Base-by-base conservation (phyloP, 805 yeast genomes). In the Vanderwaltozyma verrucispora region DNA sequence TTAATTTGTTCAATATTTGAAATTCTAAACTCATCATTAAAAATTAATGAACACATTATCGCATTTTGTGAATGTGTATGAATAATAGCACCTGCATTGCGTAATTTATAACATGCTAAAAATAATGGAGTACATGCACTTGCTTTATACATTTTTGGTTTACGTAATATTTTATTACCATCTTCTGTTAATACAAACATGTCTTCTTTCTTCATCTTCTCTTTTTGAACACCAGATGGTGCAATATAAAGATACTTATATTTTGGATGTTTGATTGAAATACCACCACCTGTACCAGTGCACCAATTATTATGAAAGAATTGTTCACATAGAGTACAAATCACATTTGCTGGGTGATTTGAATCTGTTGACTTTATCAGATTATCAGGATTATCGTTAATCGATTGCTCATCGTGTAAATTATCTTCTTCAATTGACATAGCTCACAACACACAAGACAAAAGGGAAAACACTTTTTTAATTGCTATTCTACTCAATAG, bases 221-320 rank as follows among this genome's bases (percentile, higher is more conserved):
- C 97, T 63, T 88, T 88, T 56, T 88, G 96, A 8, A 88, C 94
- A 1, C 96, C 96, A n/a, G 94, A 82, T 4, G 97, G 96, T 0
- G 96, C 94, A 29, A 88, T 70, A 56, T 71, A 88, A 14, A 84
- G 74, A 16, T 64, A 50, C 42, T 75, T 68, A 1, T 68, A 71
- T 2, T 71, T 68, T 9, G 44, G 43, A 31, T 50, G 52, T 41
- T 52, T 59, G 35, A 88, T 80, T 24, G 94, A 81, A 49, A 89
- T 80, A 3, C 96, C 96, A 24, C 96, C 97, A 3, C 95, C 96
- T 1, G 97, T 89, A 3, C 96, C 96, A 0, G 95, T 79, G 48
- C 85, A 89, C 95, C 96, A 87, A 35, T 83, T 80, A 52, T 81
- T 80, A 47, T 73, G 68, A 56, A 81, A 89, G 55, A 89, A 85